Base-by-base conservation (phyloP, 768 basidiomycete genomes). In the Termitomyces sp. region DNA sequence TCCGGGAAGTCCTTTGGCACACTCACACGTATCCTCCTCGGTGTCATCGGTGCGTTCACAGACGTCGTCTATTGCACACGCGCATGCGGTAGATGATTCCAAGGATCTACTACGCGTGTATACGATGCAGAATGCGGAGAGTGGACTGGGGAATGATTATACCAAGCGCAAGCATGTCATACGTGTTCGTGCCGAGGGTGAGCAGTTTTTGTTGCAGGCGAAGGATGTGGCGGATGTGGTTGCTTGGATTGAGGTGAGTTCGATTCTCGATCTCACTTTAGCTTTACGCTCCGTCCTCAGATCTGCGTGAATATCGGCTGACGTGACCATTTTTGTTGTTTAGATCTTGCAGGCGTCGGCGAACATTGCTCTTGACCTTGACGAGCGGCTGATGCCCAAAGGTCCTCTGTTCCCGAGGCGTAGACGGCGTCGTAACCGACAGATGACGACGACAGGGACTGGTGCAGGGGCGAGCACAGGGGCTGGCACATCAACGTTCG, bases 151-250 rank as follows among this genome's bases (percentile, higher is more conserved):
- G 36, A 94, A 92, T 61, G 97, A 99, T 73, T 99, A 99, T 75
- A 40, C 86, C 65, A 98, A 98, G 81, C 80, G 95, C 64, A 90
- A 86, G 78, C 92, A 98, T 72, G 96, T 98, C 49, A 94, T 98
- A 38, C 82, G 97, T 22, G 85, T 98, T 33, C 77, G 96, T 60
- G 78, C 94, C 65, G 94, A 97, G 72, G 97, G 96, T 13, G 93
- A 98, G 78, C 97, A 99, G 76, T 99, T 99, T 75, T 77, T 99
- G 66, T 68, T 99, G 67, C 96, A 99, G 75, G 92, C 92, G 3
- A 84, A 81, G 54, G 89, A 91, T 69, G 88, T 94, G 42, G 81
- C 86, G 48, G 85, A 87, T 32, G 96, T 98, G 1, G 92, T 98
- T 58, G 86, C 90, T 57, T 96, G 96, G 94, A 96, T 99, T 63